A percentile compares a stretch with the other conserved stretches of the same genome.
Conservation (phyloP, 2,329 filamentous ascomycete species). For the Parafenestella ontariensis region DNA sequence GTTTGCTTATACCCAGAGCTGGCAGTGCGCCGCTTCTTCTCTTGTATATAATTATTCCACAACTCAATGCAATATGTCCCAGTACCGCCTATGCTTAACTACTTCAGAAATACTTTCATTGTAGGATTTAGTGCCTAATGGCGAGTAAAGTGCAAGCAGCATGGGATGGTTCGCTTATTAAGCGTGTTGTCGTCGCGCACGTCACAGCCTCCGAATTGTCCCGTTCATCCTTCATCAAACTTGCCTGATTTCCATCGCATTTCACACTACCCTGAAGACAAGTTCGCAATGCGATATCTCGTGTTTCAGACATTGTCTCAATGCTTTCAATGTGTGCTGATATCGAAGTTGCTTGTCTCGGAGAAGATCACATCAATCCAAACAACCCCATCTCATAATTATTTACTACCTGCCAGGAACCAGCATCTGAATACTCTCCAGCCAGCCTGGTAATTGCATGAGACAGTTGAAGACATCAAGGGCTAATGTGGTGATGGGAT, state of each 20-base stretch:
- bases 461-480: slow-evolving; percentile 9
- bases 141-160: neutral
- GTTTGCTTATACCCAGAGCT: slow-evolving; percentile 20
- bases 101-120: neutral
- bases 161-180: neutral
- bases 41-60: neutral
- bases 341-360: neutral
- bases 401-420: slow-evolving; percentile 10
- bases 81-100: neutral
- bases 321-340: neutral
- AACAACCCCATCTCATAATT: slow-evolving; percentile 2
- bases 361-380: neutral
- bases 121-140: neutral
- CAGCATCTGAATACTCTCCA: slow-evolving; percentile 9
- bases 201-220: neutral
- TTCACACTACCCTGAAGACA: neutral
- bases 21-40: slow-evolving; percentile 15
- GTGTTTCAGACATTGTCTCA: neutral
- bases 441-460: neutral
- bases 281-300: neutral
- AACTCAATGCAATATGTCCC: neutral
- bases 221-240: neutral
- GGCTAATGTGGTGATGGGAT: neutral
- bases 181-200: neutral
- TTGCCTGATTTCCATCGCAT: neutral